Base-by-base conservation (phyloP, 1,284 basidiomycete genomes). In the Ceratobasidium sp. region DNA sequence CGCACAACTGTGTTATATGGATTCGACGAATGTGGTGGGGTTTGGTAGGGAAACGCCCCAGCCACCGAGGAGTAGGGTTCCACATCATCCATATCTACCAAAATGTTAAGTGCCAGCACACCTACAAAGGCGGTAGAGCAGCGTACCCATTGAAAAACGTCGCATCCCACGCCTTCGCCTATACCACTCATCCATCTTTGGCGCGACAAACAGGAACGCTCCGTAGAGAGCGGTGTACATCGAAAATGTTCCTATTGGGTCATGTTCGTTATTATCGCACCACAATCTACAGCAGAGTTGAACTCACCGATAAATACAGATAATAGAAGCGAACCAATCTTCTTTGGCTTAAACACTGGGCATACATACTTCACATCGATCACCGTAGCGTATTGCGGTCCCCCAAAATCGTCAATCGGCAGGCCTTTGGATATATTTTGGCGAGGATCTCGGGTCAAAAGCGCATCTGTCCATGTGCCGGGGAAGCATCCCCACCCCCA, bases 351-450 rank as follows among this genome's bases (percentile, higher is more conserved):
- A 28, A 76, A 76, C 23, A 67, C 74, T 7, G 74, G 74, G 64
- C 74, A 76, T 17, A 76, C 74, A 48, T 76, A 76, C 17, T 76
- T 62, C 23, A 76, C 74, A n/a, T 76, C 74, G 28, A 76, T 76
- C 64, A 76, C 74, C 7, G 64, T 67, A 28, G 74, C 38, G 23
- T 61, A 66, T 20, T 23, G 33, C 12, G 40, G 33, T 1, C 64
- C 48, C 5, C 23, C 52, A 23, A 67, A 61, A 6, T 13, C 9
- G 23, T 59, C 15, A 3, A 76, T 17, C 17, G 74, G 74, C 15
- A 76, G 38, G 52, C 74, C 74, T 13, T 44, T 54, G 1, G 74
- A 66, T 52, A 76, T 76, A 38, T 59, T 76, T 33, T 67, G 74
- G 33, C 12, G 1, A 4, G 54, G 74, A 48, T 56, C 64, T 10